Conservation (phyloP, 1,284 basidiomycete species). For the Leccinum subatratum region DNA sequence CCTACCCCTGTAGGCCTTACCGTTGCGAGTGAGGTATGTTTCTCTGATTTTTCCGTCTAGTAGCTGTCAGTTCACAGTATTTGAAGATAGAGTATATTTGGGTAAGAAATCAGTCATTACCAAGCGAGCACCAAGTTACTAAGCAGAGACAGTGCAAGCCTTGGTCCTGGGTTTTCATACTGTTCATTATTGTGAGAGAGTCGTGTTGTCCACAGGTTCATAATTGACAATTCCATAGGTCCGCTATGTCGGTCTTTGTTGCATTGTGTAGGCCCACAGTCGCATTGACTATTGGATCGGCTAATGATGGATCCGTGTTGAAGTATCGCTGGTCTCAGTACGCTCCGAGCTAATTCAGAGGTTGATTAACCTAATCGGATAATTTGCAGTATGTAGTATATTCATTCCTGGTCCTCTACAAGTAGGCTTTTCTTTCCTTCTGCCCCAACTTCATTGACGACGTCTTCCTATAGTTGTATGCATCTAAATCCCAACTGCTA, state of each 20-base stretch:
- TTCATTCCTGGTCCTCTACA: not conserved
- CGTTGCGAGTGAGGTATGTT: not conserved
- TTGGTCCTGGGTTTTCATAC: conserved; percentile 3
- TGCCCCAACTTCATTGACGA: too few species aligned
- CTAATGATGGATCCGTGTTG: not conserved
- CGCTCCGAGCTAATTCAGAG: not conserved
- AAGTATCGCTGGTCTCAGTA: not conserved
- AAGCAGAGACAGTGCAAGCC: not conserved
- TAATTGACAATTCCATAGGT: not conserved
- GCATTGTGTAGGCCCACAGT: not conserved
- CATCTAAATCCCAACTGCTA: not conserved
- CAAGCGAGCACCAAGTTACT: not conserved
- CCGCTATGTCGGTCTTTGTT: not conserved
- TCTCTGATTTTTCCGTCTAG: not conserved
- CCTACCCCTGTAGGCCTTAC: not conserved
- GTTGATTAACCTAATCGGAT: not conserved
- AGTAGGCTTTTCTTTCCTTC: not conserved
- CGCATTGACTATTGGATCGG: not conserved
- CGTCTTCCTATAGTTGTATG: not conserved
- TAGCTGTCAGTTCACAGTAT: not conserved
- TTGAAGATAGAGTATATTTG: not conserved
- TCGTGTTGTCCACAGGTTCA: not conserved
- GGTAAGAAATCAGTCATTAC: not conserved
- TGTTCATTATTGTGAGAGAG: conserved; percentile 3
- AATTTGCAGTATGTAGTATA: not conserved